phyloP scores from a whole-genome alignment of 2,329 filamentous ascomycete genomes.

The Xylaria multiplex region DNA sequence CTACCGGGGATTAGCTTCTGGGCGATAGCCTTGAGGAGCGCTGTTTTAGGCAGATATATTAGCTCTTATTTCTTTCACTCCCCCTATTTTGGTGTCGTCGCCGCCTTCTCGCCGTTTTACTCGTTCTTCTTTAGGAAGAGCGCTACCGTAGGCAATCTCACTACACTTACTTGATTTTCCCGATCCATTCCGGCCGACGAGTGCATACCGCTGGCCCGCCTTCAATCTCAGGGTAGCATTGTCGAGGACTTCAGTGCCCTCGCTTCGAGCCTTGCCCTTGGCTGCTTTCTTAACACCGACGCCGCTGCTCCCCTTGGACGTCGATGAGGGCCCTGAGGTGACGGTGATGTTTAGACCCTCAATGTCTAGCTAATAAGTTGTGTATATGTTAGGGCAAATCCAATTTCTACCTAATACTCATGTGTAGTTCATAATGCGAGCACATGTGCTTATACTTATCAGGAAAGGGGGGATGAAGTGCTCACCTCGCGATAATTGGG shows the following conservation, averaged over 20 bases:
- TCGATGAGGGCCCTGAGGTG: conserved; percentile 51
- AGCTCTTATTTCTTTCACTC: conserved; percentile 1
- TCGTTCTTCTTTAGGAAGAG: background rate
- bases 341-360: conserved; percentile 78
- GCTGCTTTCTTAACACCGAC: conserved; percentile 46
- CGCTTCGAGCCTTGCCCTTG: conserved; percentile 55
- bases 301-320: conserved; percentile 13
- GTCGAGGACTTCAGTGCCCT: conserved; percentile 70
- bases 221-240: conserved; percentile 78
- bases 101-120: background rate
- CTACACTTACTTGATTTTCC: conserved; percentile 78
- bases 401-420: background rate
- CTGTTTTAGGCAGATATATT: conserved; percentile 50
- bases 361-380: conserved; percentile 67
- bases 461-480: background rate
- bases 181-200: conserved; percentile 82
- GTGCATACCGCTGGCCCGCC: conserved; percentile 77
- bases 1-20: conserved; percentile 81
- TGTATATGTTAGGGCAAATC: conserved; percentile 10
- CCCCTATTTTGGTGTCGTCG: background rate
- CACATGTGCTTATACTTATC: background rate
- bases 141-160: conserved; percentile 2
- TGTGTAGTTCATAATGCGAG: background rate
- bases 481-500: conserved; percentile 66
- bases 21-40: conserved; percentile 77